A percentile compares a stretch with the other conserved stretches of the same genome.
These are phyloP conservation scores for Daedaleopsis nitida DNA, from an alignment of 768 basidiomycete genomes.

Conservation along the genomic window DNA sequence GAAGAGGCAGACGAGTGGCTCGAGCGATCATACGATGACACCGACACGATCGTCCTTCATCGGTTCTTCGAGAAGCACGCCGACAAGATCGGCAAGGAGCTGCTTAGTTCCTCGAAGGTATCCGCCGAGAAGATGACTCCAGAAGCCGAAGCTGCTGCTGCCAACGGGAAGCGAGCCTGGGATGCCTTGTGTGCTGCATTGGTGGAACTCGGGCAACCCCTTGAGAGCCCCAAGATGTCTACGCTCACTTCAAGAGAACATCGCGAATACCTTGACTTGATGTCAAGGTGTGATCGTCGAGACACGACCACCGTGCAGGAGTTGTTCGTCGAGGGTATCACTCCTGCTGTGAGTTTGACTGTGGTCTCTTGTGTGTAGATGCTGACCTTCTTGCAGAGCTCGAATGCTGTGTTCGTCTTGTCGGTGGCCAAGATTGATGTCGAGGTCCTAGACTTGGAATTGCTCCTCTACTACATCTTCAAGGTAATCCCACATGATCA, in stretches of 20 bases:
- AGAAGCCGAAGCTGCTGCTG: conserved; percentile 49
- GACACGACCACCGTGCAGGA: conserved; percentile 62
- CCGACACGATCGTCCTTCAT: conserved; percentile 80
- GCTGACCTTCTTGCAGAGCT: conserved; percentile 34
- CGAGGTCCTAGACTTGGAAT: conserved; percentile 76
- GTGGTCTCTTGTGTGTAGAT: neutral
- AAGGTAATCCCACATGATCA: conserved; percentile 52
- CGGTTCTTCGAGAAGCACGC: conserved; percentile 84
- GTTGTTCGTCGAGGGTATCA: conserved; percentile 60
- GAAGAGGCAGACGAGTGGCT: conserved; percentile 75
- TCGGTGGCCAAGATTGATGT: conserved; percentile 73
- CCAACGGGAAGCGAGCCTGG: conserved; percentile 81
- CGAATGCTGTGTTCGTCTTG: conserved; percentile 58
- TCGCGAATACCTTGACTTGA: conserved; percentile 65
- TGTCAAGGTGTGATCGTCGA: conserved; percentile 62
- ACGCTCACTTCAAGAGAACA: conserved; percentile 50
- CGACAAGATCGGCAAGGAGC: conserved; percentile 85
- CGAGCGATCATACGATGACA: conserved; percentile 78
- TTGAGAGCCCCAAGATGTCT: conserved; percentile 68
- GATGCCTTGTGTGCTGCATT: conserved; percentile 76
- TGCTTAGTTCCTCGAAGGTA: conserved; percentile 70
- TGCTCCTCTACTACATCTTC: conserved; percentile 77
- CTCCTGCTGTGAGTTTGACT: conserved; percentile 1
- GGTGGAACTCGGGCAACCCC: conserved; percentile 73
- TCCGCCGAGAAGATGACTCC: conserved; percentile 34